phyloP scores from a whole-genome alignment of 129 eudicot species.

The Flaveria robusta region DNA sequence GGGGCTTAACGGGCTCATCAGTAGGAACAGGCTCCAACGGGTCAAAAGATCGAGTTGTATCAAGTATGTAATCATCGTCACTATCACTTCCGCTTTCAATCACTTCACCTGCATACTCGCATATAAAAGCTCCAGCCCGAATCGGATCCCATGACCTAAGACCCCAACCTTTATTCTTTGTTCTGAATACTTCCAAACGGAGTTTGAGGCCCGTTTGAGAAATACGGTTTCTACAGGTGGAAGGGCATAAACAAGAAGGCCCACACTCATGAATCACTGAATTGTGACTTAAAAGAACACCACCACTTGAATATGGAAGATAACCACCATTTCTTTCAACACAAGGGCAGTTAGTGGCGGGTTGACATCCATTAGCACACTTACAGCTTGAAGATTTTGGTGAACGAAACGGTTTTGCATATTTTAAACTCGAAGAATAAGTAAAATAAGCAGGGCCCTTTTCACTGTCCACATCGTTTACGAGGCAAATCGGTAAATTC shows the following conservation, averaged over 20 bases:
- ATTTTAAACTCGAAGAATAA: conserved; percentile 39
- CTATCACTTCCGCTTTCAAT: conserved; percentile 37
- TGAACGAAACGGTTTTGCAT: conserved; percentile 38
- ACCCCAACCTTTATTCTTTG: conserved; percentile 62
- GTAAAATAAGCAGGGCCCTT: conserved; percentile 63
- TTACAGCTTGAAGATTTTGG: conserved; percentile 43
- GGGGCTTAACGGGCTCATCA: conserved; percentile 36
- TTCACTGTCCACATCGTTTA: conserved; percentile 55
- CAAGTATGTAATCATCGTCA: conserved; percentile 47
- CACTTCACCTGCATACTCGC: conserved; percentile 66
- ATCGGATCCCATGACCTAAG: conserved; percentile 66
- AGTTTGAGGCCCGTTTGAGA: conserved; percentile 52
- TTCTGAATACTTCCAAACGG: conserved; percentile 55
- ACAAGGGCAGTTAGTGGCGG: conserved; percentile 59
- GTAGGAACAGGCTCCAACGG: conserved; percentile 44
- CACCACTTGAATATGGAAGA: conserved; percentile 52
- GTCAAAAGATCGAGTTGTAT: conserved; percentile 43
- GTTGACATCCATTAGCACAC: conserved; percentile 55
- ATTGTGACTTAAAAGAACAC: conserved; percentile 50
- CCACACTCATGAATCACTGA: conserved; percentile 56
- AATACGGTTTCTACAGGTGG: conserved; percentile 56
- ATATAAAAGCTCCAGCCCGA: conserved; percentile 62
- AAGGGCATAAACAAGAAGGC: conserved; percentile 49
- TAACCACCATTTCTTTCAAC: conserved; percentile 60
- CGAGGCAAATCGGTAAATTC: conserved; percentile 55